phyloP scores from a whole-genome alignment of 768 basidiomycete species.

The Lactarius pseudohatsudake region DNA sequence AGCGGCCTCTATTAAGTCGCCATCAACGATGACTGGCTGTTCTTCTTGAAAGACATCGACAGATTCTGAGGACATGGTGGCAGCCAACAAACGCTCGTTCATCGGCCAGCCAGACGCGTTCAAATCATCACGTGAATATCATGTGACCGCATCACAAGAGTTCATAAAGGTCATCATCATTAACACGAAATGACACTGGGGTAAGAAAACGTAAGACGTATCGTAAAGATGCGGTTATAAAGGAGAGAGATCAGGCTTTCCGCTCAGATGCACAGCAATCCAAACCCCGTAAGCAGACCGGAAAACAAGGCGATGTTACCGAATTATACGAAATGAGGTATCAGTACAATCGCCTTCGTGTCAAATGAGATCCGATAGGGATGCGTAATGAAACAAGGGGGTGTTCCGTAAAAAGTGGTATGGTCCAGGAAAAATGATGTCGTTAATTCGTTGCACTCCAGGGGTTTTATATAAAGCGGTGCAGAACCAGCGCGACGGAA shows the following conservation, averaged over 20 bases:
- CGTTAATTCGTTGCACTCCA: constrained; percentile 1
- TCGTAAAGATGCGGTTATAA: constrained; percentile 25
- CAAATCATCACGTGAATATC: constrained; percentile 18
- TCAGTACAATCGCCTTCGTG: constrained; percentile 16
- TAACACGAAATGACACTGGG: background rate
- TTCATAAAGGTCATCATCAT: background rate
- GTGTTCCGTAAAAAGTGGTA: constrained; percentile 12
- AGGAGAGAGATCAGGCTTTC: constrained; percentile 19
- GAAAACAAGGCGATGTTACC: constrained; percentile 6
- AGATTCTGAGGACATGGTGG: constrained; percentile 13
- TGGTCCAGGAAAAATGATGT: background rate
- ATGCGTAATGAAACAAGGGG: constrained; percentile 10
- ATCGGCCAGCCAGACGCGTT: background rate
- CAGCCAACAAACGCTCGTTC: background rate
- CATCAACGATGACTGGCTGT: constrained; percentile 61
- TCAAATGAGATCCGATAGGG: constrained; percentile 13
- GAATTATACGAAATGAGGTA: constrained; percentile 26
- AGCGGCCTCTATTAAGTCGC: constrained; percentile 76
- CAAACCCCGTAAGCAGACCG: constrained; percentile 3
- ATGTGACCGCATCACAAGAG: constrained; percentile 21
- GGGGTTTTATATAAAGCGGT: no score
- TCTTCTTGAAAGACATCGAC: constrained; percentile 44
- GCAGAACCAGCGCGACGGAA: background rate
- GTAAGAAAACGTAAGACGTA: constrained; percentile 13
- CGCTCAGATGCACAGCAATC: constrained; percentile 19